Base-by-base conservation (phyloP, 2,329 filamentous ascomycete genomes). In the Epichloe baconii region DNA sequence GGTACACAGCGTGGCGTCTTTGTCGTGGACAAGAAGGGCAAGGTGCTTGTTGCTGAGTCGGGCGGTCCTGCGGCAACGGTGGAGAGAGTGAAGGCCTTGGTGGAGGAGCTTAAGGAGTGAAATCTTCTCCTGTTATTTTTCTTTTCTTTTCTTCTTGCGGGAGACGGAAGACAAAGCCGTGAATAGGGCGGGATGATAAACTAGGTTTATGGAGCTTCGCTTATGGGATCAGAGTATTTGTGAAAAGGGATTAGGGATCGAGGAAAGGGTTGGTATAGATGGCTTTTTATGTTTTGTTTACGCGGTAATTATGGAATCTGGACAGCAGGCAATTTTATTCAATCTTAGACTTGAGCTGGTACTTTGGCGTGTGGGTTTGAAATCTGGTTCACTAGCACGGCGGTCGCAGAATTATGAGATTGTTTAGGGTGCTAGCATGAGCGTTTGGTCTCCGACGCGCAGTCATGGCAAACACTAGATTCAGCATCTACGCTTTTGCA, bases 1-100 rank as follows among this genome's bases (percentile, higher is more conserved):
- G 85, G 88, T 54, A 95, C 88, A 15, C 80, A 78, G 47, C 82
- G 93, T 56, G 93, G 91, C 57, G 88, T 97, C 40, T 94, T 96
- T 60, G 86, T 88, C 48, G 76, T 97, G 50, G 78, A 86, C 67
- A 94, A 93, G 73, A 65, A 76, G 23, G 90, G 89, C 53, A 89
- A 90, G 67, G 80, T 95, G 21, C 75, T 94, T 38, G 78, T 86
- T 19, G 77, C 81, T 37, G 78, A 91, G 69, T 68, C 83, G 1
- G 91, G 89, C 53, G 80, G 85, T 36, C 90, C 91, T 8, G 81
- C 80, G 53, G 82, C 77, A 10, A 96, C 91, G 5, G 77, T 91
- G 31, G 80, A 86, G 15, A 81, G 82, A 23, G 88, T 93, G 21
- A 82, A 83, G 72, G 79, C 80, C 63, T 68, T 95, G 42, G 80